These are phyloP conservation scores for Wickerhamomyces rabaulensis DNA, from an alignment of 805 yeast genomes.

Conservation along the genomic window DNA sequence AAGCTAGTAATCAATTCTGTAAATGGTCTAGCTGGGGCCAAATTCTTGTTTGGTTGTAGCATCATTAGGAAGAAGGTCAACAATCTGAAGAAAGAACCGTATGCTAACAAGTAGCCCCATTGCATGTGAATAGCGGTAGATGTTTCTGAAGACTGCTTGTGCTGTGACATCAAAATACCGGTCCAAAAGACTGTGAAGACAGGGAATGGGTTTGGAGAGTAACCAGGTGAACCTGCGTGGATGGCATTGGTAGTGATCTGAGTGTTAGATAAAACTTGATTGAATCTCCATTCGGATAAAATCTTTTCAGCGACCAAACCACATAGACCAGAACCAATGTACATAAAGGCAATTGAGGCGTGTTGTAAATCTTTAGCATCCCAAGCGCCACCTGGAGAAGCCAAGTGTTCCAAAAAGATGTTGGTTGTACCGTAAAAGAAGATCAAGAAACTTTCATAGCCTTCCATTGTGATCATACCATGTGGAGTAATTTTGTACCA, in stretches of 20 bases:
- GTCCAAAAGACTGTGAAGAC: slow-evolving; percentile 93
- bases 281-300: slow-evolving; percentile 55
- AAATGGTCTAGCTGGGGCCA: slow-evolving; percentile 65
- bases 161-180: slow-evolving; percentile 92
- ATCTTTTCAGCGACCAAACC: slow-evolving; percentile 79
- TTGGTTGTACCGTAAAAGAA: slow-evolving; percentile 88
- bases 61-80: slow-evolving; percentile 54
- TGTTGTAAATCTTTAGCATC: slow-evolving; percentile 87
- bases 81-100: slow-evolving; percentile 74
- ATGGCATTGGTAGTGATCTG: slow-evolving; percentile 24
- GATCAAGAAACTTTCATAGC: slow-evolving; percentile 72
- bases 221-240: slow-evolving; percentile 58
- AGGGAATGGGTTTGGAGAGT: slow-evolving; percentile 92
- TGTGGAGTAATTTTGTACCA: slow-evolving; percentile 28
- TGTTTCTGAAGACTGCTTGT: slow-evolving; percentile 73
- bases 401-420: slow-evolving; percentile 85
- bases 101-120: slow-evolving; percentile 87
- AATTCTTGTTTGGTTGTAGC: slow-evolving; percentile 34
- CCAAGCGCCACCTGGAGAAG: slow-evolving; percentile 77
- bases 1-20: slow-evolving; percentile 81
- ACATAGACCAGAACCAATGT: slow-evolving; percentile 86
- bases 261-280: slow-evolving; percentile 30
- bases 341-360: slow-evolving; percentile 86
- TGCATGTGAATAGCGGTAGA: slow-evolving; percentile 82
- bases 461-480: slow-evolving; percentile 73